Percentiles rank a stretch among this genome's conserved stretches.
Evolutionary conservation across 805 yeast species (phyloP).

Genomic region (Teunomyces aglyptinius): DNA sequence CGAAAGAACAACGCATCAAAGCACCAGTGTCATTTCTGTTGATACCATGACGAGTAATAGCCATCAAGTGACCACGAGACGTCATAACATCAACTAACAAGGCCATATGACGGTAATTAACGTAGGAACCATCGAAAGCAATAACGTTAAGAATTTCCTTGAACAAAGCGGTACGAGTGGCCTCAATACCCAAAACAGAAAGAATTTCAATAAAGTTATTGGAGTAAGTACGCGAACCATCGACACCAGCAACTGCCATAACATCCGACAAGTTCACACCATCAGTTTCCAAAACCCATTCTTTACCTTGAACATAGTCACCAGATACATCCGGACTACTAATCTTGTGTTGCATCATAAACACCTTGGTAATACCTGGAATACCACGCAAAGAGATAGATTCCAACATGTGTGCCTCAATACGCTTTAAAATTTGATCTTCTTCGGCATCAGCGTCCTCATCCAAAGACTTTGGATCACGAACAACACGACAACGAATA

Average conservation of each 20-base stretch:
- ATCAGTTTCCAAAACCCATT: conserved; percentile 98
- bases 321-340: conserved; percentile 76
- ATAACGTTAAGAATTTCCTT: conserved; percentile 94
- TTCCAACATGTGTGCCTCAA: conserved; percentile 95
- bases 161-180: conserved; percentile 91
- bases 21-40: conserved; percentile 99
- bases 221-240: conserved; percentile 84
- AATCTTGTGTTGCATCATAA: conserved; percentile 82
- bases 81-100: conserved; percentile 98
- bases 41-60: conserved; percentile 99
- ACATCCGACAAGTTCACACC: conserved; percentile 96
- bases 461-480: conserved; percentile 91
- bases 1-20: conserved; percentile 98
- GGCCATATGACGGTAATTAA: conserved; percentile 98
- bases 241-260: conserved; percentile 93
- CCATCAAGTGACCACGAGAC: conserved; percentile 96
- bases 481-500: conserved; percentile 96
- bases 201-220: conserved; percentile 95
- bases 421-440: conserved; percentile 91
- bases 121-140: conserved; percentile 99
- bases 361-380: conserved; percentile 85
- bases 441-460: conserved; percentile 95
- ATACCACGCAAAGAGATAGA: conserved; percentile 95
- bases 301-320: conserved; percentile 83
- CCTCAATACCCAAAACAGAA: conserved; percentile 96